phyloP scores from a whole-genome alignment of 1,284 basidiomycete species.

The Amylostereum areolatum region DNA sequence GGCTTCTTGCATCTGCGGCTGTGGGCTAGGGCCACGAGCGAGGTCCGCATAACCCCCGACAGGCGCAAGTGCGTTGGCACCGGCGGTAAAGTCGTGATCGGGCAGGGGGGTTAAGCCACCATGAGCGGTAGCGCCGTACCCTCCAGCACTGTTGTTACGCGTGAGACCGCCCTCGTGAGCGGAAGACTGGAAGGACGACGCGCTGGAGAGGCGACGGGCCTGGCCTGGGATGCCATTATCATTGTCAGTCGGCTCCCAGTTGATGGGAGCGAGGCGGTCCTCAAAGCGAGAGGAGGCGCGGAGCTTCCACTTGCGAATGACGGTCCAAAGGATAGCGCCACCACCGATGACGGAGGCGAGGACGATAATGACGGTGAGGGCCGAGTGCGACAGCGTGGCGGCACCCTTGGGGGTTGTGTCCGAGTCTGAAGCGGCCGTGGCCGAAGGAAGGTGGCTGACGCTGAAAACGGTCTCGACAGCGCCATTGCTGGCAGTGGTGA shows the following conservation, averaged over 20 bases:
- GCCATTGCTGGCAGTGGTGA: conserved; percentile 20
- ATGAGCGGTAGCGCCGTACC: conserved; percentile 17
- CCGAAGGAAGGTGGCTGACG: too few species aligned
- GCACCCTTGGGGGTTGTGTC: conserved; percentile 13
- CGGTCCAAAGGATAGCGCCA: conserved; percentile 71
- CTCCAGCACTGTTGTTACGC: conserved; percentile 16
- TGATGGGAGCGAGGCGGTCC: conserved; percentile 76
- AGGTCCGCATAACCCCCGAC: conserved; percentile 78
- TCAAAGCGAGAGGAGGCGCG: conserved; percentile 76
- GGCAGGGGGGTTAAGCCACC: conserved; percentile 41
- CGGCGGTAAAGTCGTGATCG: conserved; percentile 81
- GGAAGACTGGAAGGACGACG: conserved; percentile 70
- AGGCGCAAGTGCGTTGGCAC: conserved; percentile 47
- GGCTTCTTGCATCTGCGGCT: conserved; percentile 26
- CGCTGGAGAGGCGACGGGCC: conserved; percentile 48
- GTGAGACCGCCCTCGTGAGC: conserved; percentile 35
- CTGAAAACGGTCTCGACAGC: conserved; percentile 8
- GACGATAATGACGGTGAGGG: conserved; percentile 68
- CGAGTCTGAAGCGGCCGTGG: conserved; percentile 16
- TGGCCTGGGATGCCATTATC: conserved; percentile 37
- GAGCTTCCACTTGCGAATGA: conserved; percentile 91
- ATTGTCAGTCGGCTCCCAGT: conserved; percentile 66
- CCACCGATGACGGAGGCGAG: conserved; percentile 65
- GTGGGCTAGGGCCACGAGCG: conserved; percentile 57
- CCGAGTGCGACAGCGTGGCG: conserved; percentile 38